Conservation (phyloP, 2,329 filamentous ascomycete species). For the Passalora sequoiae region DNA sequence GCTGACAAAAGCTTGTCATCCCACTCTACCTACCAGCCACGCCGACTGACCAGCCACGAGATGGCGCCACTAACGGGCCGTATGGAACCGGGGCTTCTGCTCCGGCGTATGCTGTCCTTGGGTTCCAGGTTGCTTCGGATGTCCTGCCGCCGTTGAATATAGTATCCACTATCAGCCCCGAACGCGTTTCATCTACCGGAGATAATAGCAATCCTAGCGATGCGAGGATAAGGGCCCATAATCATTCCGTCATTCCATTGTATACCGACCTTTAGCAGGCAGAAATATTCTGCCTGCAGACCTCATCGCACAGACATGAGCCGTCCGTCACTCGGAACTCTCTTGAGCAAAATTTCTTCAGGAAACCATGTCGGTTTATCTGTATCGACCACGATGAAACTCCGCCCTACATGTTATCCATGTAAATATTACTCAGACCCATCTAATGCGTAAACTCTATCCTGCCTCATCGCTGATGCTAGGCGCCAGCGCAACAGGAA, state of each 20-base stretch:
- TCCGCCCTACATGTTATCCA: slow-evolving; percentile 11
- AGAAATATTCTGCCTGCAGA: background rate
- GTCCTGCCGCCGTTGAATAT: background rate
- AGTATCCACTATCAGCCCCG: background rate
- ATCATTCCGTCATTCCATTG: background rate
- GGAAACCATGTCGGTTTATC: slow-evolving; percentile 15
- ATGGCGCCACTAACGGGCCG: slow-evolving; percentile 11
- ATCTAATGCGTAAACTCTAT: slow-evolving; percentile 10
- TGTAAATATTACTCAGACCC: slow-evolving; percentile 11
- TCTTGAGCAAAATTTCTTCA: slow-evolving; percentile 1
- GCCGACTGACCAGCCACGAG: slow-evolving; percentile 14
- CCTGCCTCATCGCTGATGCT: slow-evolving; percentile 17
- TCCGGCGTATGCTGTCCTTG: background rate
- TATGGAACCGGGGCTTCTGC: background rate
- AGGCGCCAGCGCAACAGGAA: slow-evolving; percentile 14
- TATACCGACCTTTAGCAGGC: background rate
- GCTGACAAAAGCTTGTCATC: slow-evolving; percentile 13
- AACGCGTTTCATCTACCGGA: background rate
- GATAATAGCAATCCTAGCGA: background rate
- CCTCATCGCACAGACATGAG: background rate
- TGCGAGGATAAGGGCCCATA: background rate
- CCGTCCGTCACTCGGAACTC: background rate
- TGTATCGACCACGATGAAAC: slow-evolving; percentile 20
- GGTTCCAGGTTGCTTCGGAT: background rate
- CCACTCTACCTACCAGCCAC: too few relatives aligned